Evolutionary conservation across 2,329 filamentous ascomycete species (phyloP), one percentile per base, ranked within the genome.

Genomic region (Ceratocystis destructans): DNA sequence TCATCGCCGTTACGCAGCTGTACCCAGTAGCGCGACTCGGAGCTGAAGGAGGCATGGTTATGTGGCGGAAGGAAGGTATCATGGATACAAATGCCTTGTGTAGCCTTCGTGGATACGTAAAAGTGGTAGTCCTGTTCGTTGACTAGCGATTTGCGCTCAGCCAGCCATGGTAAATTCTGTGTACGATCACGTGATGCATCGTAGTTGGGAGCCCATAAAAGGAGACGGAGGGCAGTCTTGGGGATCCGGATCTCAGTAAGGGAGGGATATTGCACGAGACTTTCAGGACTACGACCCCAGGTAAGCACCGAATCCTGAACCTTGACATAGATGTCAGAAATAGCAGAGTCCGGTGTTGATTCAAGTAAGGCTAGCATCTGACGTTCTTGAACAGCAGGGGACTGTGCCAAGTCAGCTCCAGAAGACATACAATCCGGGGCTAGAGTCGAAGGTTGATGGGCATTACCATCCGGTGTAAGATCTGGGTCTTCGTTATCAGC

Each of bases 41-140:
- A 78, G 31, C 78, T 76, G 2, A 81, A 79, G 67, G 83, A 79
- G 68, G 81, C 81, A 7, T 78, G 73, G 46, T 85, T 79, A 48
- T 82, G 77, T 1, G 84, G 83, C 1, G 75, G 77, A 28, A 96
- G 76, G 50, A 79, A 78, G n/a, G 83, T 80, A 33, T 83, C 85
- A 71, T 96, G 96, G 72, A 97, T 80, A 70, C 79, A 81, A 69
- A 96, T 89, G 22, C 90, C 89, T 33, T 80, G 79, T 5, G 85
- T 87, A 3, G 89, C 87, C 71, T 91, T 90, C 2, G 90, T 95
- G 0, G 87, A 87, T 63, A 96, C 85, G 72, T 84, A 87, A 69
- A 91, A 87, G 3, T 83, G 81, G 71, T 86, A 86, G 1, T 86
- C 78, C 12, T 83, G 81, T 1, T 80, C 75, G 66, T 79, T 74